phyloP scores from a whole-genome alignment of 2,329 filamentous ascomycete genomes.

The Diaporthe citrichinensis region DNA sequence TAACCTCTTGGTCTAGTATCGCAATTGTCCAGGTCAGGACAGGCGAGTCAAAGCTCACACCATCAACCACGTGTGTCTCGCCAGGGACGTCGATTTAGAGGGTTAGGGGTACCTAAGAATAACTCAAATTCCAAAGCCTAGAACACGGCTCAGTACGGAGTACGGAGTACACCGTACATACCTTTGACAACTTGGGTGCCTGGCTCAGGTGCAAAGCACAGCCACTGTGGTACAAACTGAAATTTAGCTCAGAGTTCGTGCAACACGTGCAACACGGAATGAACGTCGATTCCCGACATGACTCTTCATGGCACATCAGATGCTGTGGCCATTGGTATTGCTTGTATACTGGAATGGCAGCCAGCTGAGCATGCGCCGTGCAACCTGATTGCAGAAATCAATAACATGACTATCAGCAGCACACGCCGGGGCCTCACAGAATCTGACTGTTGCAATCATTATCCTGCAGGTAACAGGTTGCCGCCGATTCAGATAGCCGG shows the following conservation, averaged over 20 bases:
- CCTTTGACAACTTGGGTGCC: not conserved
- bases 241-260: not conserved
- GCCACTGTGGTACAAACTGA: not conserved
- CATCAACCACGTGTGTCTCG: not conserved
- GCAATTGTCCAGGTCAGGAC: not conserved
- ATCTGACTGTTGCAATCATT: not conserved
- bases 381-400: not conserved
- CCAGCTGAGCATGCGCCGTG: not conserved
- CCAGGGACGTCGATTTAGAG: not conserved
- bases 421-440: not conserved
- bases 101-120: too few species aligned
- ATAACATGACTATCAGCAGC: not conserved
- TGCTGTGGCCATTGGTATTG: not conserved
- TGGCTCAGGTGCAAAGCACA: constrained; percentile 1
- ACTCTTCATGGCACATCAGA: not conserved
- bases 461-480: not conserved
- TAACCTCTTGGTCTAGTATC: not conserved
- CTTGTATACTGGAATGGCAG: not conserved
- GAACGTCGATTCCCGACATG: not conserved
- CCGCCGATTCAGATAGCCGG: not conserved
- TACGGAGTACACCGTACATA: not conserved
- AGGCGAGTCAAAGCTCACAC: not conserved
- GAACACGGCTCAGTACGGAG: not conserved
- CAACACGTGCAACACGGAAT: not conserved
- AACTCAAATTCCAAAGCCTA: not conserved